Conservation (phyloP, 169 alveolate species). For the Cryptosporidium sp. region DNA sequence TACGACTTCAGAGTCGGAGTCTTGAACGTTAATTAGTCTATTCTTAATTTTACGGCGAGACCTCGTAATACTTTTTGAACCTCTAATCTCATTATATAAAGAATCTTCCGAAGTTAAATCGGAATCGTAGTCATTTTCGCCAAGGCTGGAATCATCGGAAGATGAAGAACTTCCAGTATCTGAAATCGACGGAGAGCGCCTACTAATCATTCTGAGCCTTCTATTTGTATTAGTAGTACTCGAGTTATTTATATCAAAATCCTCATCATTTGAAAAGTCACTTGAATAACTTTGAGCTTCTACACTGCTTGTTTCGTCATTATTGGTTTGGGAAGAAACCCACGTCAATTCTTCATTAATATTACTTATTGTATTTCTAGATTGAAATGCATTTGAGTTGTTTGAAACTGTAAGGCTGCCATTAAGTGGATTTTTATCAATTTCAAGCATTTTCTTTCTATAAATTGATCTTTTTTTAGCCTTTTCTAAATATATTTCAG, state of each 20-base stretch:
- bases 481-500: conserved; percentile 28
- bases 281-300: conserved; percentile 24
- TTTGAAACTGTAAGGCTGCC: neutral
- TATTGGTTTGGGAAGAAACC: neutral
- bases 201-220: neutral
- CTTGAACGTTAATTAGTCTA: neutral
- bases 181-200: neutral
- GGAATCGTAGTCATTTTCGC: conserved; percentile 27
- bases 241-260: neutral
- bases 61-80: neutral
- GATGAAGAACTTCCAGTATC: conserved; percentile 33
- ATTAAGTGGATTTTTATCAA: neutral
- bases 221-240: neutral
- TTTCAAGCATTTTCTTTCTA: neutral
- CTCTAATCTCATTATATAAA: conserved; percentile 37
- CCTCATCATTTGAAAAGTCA: conserved; percentile 29
- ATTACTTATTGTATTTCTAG: neutral
- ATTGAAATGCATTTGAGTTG: neutral
- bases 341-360: conserved; percentile 6
- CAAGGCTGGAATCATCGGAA: conserved; percentile 18
- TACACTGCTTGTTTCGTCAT: conserved; percentile 29
- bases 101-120: conserved; percentile 71
- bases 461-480: conserved; percentile 6
- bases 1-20: neutral
- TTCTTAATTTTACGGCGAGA: conserved; percentile 14